Evolutionary conservation across 345 rosid genomes (phyloP).

Genomic region (Populus pruinosa): DNA sequence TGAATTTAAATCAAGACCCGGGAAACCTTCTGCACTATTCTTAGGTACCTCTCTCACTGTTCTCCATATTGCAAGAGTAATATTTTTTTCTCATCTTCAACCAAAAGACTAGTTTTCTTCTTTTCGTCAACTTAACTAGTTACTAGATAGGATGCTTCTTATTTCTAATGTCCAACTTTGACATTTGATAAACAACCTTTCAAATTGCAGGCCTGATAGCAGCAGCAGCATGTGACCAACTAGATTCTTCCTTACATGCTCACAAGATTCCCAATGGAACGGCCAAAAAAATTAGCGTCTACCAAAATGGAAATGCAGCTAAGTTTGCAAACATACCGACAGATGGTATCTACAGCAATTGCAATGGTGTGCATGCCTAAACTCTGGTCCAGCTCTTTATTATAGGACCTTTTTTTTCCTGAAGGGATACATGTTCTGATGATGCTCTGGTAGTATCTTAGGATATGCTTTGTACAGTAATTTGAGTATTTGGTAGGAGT

Average conservation of each 20-base stretch:
- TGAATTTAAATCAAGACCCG: constrained; percentile 92
- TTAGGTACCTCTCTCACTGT: constrained; percentile 44
- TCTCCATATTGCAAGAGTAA: background rate
- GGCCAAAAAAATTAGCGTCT: constrained; percentile 33
- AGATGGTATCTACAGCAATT: constrained; percentile 49
- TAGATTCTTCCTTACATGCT: constrained; percentile 46
- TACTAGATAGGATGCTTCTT: background rate
- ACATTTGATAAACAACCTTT: background rate
- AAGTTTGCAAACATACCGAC: constrained; percentile 45
- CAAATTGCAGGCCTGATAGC: constrained; percentile 68
- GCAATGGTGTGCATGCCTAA: constrained; percentile 62
- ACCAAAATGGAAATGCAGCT: constrained; percentile 43
- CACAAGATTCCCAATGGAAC: constrained; percentile 33
- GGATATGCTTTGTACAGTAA: constrained; percentile 21
- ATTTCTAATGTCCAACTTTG: background rate
- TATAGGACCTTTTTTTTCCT: background rate
- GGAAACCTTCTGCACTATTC: constrained; percentile 83
- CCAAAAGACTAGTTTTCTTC: background rate
- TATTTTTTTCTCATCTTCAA: background rate
- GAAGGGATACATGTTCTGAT: background rate
- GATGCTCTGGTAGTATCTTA: background rate
- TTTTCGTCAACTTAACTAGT: background rate
- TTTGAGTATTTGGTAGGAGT: constrained; percentile 7
- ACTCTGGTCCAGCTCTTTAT: background rate
- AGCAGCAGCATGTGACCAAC: constrained; percentile 71